Conservation (phyloP, 225 moss, liverwort and hornwort species). For the Pseudoscleropodium purum region DNA sequence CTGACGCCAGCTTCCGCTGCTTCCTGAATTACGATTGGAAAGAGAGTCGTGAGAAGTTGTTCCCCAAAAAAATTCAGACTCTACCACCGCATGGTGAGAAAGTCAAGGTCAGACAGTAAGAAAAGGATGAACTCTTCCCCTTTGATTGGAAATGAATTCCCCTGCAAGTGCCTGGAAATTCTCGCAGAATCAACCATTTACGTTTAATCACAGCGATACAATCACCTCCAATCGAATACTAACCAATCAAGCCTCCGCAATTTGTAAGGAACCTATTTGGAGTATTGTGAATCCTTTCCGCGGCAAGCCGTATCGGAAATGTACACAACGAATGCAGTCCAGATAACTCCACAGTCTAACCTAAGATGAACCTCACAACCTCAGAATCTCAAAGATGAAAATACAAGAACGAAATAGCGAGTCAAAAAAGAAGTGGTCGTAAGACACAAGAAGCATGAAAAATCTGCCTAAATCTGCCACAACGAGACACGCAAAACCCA, state of each 20-base stretch:
- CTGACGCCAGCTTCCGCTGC: slow-evolving; percentile 76
- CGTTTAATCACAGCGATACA: not conserved
- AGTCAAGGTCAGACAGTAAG: not conserved
- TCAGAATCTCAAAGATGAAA: not conserved
- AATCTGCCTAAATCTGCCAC: not conserved
- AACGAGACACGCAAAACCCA: not conserved
- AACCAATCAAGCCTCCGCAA: not conserved
- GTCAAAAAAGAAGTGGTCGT: not conserved
- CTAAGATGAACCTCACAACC: not conserved
- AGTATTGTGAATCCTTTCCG: not conserved
- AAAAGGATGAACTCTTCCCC: not conserved
- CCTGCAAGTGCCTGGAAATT: not conserved
- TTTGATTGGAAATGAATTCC: not conserved
- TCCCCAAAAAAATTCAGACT: not conserved
- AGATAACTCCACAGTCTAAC: not conserved
- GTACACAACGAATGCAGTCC: not conserved
- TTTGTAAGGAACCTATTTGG: not conserved
- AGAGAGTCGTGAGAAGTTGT: not conserved
- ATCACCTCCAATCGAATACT: not conserved
- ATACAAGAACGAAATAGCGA: no score
- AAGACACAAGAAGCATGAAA: not conserved
- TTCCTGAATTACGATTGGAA: slow-evolving; percentile 30
- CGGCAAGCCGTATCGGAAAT: not conserved
- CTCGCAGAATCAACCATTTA: not conserved
- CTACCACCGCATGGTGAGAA: not conserved